A percentile compares a stretch with the other conserved stretches of the same genome.
These are phyloP conservation scores for Condylostoma magnum DNA, from an alignment of 169 alveolate genomes.

Conservation along the genomic window DNA sequence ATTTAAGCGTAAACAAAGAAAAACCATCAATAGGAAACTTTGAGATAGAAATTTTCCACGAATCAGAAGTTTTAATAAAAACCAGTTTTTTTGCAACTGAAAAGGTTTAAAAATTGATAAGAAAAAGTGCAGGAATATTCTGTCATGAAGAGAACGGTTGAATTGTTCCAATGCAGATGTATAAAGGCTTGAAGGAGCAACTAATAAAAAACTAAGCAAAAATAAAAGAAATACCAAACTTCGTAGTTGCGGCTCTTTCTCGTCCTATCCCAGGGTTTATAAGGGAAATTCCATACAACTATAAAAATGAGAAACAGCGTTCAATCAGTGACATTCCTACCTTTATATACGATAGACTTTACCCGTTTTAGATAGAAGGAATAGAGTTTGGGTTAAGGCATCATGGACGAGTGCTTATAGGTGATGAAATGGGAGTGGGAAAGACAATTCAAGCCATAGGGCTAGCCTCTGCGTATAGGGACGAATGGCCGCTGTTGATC, in stretches of 20 bases:
- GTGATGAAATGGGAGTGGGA: constrained; percentile 99
- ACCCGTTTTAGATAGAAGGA: constrained; percentile 93
- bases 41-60: neutral
- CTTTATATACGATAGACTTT: constrained; percentile 38
- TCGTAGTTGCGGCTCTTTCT: constrained; percentile 15
- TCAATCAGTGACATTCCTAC: constrained; percentile 52
- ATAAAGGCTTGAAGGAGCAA: neutral
- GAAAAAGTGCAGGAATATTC: constrained; percentile 26
- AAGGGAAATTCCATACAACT: constrained; percentile 3
- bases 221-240: constrained; percentile 10
- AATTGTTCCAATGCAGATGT: constrained; percentile 17
- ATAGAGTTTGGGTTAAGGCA: constrained; percentile 88
- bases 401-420: constrained; percentile 94
- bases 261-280: neutral
- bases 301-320: neutral
- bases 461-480: constrained; percentile 84
- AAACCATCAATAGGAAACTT: no score
- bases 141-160: constrained; percentile 17
- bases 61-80: constrained; percentile 3
- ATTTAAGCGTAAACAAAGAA: no score
- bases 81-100: neutral
- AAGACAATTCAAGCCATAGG: constrained; percentile 97
- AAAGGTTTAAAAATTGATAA: neutral
- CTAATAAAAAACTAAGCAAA: neutral
- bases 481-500: constrained; percentile 95